Conservation (phyloP, 2,329 filamentous ascomycete genomes). For the Talaromyces rugulosus region DNA sequence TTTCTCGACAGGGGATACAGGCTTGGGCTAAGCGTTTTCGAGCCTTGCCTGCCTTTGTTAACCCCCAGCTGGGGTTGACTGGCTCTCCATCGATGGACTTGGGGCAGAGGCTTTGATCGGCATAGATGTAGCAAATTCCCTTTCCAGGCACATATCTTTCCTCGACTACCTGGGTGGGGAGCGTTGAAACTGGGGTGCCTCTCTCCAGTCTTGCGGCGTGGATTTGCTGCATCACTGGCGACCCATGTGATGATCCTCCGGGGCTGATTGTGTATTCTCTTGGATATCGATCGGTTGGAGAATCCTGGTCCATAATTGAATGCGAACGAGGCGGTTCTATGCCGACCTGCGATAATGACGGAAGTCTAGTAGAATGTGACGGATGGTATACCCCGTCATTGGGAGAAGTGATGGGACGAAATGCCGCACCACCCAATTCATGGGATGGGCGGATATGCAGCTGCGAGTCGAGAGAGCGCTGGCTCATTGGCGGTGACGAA, state of each 20-base stretch:
- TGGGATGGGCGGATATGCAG: background rate
- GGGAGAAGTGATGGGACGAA: background rate
- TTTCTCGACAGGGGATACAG: slow-evolving; percentile 89
- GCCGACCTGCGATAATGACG: slow-evolving; percentile 28
- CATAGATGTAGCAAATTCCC: slow-evolving; percentile 79
- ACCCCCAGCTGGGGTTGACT: slow-evolving; percentile 88
- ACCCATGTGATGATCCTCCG: background rate
- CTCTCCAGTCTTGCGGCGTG: slow-evolving; percentile 9
- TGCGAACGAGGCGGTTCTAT: slow-evolving; percentile 14
- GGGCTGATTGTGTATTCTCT: slow-evolving; percentile 8
- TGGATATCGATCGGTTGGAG: background rate
- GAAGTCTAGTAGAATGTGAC: slow-evolving; percentile 17
- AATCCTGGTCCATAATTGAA: slow-evolving; percentile 1
- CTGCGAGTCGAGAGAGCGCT: slow-evolving; percentile 6
- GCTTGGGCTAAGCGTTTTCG: slow-evolving; percentile 86
- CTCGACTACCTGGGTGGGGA: slow-evolving; percentile 34
- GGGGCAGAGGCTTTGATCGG: slow-evolving; percentile 77
- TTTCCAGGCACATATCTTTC: slow-evolving; percentile 61
- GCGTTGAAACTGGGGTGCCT: slow-evolving; percentile 16
- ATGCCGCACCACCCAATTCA: background rate
- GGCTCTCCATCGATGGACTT: slow-evolving; percentile 79
- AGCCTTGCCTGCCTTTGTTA: slow-evolving; percentile 91
- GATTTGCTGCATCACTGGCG: background rate
- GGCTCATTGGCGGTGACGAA: slow-evolving; percentile 4
- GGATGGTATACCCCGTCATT: background rate